Base-by-base conservation (phyloP, 2,329 filamentous ascomycete genomes). In the Chalaropsis ovoidea region DNA sequence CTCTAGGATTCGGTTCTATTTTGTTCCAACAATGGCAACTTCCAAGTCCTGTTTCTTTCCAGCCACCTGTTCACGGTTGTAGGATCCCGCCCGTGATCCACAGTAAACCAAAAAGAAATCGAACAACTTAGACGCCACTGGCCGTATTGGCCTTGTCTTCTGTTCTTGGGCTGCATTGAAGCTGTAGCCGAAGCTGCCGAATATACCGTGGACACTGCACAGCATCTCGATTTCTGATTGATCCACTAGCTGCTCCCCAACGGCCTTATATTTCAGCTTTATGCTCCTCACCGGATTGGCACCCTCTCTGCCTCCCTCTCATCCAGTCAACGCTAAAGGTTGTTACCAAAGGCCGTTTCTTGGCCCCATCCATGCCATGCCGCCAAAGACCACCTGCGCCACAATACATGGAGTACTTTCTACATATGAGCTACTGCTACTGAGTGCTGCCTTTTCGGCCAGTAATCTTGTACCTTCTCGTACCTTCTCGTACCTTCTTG, bases 341-440 rank as follows among this genome's bases (percentile, higher is more conserved):
- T 58, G 54, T 39, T 58, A 19, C 54, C 54, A 31, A 35, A 35
- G 54, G 54, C 54, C 54, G 15, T 58, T 35, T 58, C 24, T 58
- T 58, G 54, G 54, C 27, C 24, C 22, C 52, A 49, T 56, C 27
- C 52, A 31, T 24, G 22, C 31, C 31, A 31, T 31, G 31, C 6
- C 31, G 31, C 24, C 24, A 3, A n/a, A 27, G 22, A 52, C 47
- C 11, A 6, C 19, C 47, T 52, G 47, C 47, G 47, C 47, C 47
- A 52, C 47, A 27, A 22, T 27, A 22, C 22, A 52, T 52, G 47
- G 1, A 52, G 24, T 52, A 52, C 47, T 52, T 52, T 11, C 22
- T 52, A 52, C 47, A 52, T 52, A 52, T 19, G 15, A 52, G 2
- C 19, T 52, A 52, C 22, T 27, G 11, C 10, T 24, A 15, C 47